These are phyloP conservation scores for Hericium alpestre DNA, from an alignment of 768 basidiomycete species.

Conservation along the genomic window DNA sequence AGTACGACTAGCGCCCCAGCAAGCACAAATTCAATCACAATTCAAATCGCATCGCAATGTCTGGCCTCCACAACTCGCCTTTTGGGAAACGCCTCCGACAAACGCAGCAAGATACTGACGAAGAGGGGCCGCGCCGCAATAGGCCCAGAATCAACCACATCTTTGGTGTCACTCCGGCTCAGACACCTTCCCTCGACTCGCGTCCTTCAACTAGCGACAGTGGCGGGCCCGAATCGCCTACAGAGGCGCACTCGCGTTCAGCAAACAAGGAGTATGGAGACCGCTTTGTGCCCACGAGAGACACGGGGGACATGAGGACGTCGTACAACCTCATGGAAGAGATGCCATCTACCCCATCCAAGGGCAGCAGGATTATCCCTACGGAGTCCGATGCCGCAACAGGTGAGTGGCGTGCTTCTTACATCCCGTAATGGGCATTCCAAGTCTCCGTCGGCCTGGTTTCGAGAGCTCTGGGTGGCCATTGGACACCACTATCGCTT, in stretches of 20 bases:
- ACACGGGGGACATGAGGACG: slow-evolving; percentile 49
- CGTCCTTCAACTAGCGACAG: slow-evolving; percentile 45
- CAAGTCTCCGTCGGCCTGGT: not conserved
- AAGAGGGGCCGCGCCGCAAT: slow-evolving; percentile 40
- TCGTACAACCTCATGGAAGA: slow-evolving; percentile 52
- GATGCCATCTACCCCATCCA: slow-evolving; percentile 26
- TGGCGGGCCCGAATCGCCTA: slow-evolving; percentile 34
- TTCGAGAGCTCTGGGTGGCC: not conserved
- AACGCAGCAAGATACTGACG: slow-evolving; percentile 51
- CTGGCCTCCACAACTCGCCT: slow-evolving; percentile 73
- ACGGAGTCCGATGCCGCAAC: slow-evolving; percentile 36
- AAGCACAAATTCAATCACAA: not conserved
- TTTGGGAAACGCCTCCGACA: slow-evolving; percentile 78
- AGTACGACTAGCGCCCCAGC: not conserved
- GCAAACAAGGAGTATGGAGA: slow-evolving; percentile 29
- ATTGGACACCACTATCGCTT: not conserved
- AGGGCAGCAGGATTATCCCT: slow-evolving; percentile 30
- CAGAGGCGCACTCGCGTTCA: slow-evolving; percentile 11
- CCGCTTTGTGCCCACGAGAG: slow-evolving; percentile 57
- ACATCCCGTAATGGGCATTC: not conserved
- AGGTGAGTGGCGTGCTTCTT: slow-evolving; percentile 18
- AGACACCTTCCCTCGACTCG: slow-evolving; percentile 47
- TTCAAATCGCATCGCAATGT: slow-evolving; percentile 31
- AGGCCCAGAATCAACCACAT: slow-evolving; percentile 43
- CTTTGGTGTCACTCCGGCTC: slow-evolving; percentile 37